Evolutionary conservation across 148 eudicot genomes (phyloP).

Genomic region (Amaranthus cruentus): DNA sequence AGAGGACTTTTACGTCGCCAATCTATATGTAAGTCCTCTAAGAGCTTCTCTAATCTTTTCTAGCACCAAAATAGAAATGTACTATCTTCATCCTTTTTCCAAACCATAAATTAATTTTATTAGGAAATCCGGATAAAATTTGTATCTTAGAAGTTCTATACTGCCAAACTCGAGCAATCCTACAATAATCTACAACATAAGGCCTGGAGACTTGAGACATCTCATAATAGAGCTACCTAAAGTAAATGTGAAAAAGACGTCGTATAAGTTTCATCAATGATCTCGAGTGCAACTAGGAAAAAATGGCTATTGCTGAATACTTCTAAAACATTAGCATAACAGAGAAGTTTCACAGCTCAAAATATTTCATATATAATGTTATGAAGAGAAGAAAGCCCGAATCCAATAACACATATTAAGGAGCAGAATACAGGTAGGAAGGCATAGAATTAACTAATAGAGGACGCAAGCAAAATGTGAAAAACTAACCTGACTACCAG

Average conservation of each 20-base stretch:
- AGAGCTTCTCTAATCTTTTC: no score
- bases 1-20: no score
- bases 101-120: not conserved
- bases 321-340: not conserved
- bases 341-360: not conserved
- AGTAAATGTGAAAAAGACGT: not conserved
- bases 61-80: no score
- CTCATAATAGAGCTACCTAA: not conserved
- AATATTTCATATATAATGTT: not conserved
- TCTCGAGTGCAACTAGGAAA: not conserved
- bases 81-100: not conserved
- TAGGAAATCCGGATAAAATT: not conserved
- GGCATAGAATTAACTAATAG: not conserved
- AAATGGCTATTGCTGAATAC: not conserved
- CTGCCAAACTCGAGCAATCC: not conserved
- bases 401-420: not conserved
- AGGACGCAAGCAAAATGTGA: not conserved
- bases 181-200: not conserved
- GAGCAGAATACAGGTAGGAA: not conserved
- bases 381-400: not conserved
- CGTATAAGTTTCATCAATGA: not conserved
- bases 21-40: no score
- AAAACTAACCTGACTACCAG: constrained; percentile 79
- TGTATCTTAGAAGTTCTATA: no score
- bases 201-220: not conserved